Evolutionary conservation across 176 grass and related monocot species (phyloP), one percentile per base, ranked within the genome.

Genomic region (Lolium perenne): DNA sequence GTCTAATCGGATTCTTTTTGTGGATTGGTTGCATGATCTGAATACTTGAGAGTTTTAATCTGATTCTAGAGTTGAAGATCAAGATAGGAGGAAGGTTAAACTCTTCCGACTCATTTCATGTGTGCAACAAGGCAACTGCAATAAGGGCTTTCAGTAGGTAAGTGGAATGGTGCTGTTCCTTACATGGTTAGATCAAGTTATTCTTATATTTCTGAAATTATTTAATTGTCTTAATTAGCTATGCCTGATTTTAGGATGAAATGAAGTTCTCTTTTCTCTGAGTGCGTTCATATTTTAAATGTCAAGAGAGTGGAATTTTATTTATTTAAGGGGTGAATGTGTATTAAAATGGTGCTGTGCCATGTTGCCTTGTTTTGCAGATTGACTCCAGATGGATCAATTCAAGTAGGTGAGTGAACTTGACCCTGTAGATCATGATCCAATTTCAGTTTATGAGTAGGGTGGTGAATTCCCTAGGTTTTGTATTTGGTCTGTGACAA

Each of bases 391-490:
- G 74, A 78, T 83, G 79, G 81, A 92, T 76, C 79, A 72, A 83
- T 92, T 87, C 78, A 74, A 83, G 86, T 91, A 80, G 85, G 88
- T 90, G 70, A 81, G 71, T 89, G 53, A 83, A 85, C 56, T 90
- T 74, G 81, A 74, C 74, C 77, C 72, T 50, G 76, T 80, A 53
- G 76, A 72, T 76, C 60, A 38, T 58, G 71, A 79, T 29, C 43
- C 57, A 60, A 81, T 78, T 87, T 83, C 48, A 87, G 51, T 81
- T 85, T 74, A 86, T 53, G 8, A 47, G 17, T 81, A 69, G 40
- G 79, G 13, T 85, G 43, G 13, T 86, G 77, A 61, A 69, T 76
- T 81, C 23, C 71, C 5, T 88, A 83, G 69, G 54, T 77, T 91
- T 77, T 81, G n/a, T 22, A 63, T 15, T 88, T 71, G 60, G 64